A percentile compares a stretch with the other conserved stretches of the same genome.
Evolutionary conservation across 768 basidiomycete genomes (phyloP).

Genomic region (Pholiota microspora): DNA sequence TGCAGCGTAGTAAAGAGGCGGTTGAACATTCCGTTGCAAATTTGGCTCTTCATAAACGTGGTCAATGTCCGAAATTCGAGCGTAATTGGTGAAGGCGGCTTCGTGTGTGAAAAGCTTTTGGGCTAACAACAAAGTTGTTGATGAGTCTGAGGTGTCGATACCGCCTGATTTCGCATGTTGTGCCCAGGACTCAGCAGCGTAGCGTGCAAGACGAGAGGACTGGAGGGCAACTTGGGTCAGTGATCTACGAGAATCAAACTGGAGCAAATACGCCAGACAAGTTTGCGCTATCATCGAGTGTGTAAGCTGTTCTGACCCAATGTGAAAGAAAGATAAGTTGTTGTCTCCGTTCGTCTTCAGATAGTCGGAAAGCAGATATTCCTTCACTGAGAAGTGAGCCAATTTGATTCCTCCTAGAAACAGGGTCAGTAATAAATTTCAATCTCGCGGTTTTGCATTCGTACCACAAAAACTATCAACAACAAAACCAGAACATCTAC

Average conservation of each 20-base stretch:
- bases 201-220: background rate
- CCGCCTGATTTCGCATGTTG: background rate
- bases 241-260: background rate
- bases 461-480: too few species aligned
- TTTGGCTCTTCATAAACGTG: background rate
- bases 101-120: background rate
- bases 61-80: background rate
- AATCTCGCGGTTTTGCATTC: too few species aligned
- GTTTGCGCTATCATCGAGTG: background rate
- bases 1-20: background rate
- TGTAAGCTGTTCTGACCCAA: background rate
- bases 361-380: background rate
- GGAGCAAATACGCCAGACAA: background rate
- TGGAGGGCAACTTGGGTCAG: too few species aligned
- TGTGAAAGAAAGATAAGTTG: background rate
- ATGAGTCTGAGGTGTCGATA: background rate
- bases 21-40: background rate
- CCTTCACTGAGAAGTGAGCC: background rate
- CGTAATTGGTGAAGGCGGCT: background rate
- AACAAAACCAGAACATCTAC: too few species aligned
- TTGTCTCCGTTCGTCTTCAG: background rate
- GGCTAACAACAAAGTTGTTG: background rate
- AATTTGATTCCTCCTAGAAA: background rate
- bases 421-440: too few species aligned
- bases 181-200: background rate